These are phyloP conservation scores for Houttuynia cordata DNA, from an alignment of 164 flowering plant species.

Conservation along the genomic window DNA sequence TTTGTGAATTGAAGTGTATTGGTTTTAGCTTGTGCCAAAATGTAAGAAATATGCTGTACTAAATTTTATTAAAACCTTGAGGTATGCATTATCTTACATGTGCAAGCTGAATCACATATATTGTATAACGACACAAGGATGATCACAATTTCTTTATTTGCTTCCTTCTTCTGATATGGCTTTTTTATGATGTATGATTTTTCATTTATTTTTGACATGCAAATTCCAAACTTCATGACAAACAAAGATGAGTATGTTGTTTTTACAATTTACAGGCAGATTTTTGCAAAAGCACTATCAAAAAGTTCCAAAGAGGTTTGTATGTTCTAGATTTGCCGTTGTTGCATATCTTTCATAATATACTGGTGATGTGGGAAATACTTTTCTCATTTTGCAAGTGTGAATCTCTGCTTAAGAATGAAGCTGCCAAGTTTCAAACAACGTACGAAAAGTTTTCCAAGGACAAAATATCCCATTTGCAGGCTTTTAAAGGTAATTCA, in stretches of 20 bases:
- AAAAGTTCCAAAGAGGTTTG: conserved; percentile 85
- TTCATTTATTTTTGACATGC: no score
- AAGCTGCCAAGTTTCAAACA: conserved; percentile 60
- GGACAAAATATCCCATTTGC: conserved; percentile 58
- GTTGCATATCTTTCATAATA: no score
- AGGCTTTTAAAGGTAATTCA: conserved; percentile 63
- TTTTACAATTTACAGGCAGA: conserved; percentile 36
- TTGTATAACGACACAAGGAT: no score
- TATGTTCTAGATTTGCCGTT: background rate
- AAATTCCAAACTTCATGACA: background rate
- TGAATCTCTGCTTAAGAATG: conserved; percentile 61
- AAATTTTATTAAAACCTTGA: no score
- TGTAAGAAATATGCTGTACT: no score
- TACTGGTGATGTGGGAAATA: background rate
- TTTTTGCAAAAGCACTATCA: conserved; percentile 59
- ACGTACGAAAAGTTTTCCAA: conserved; percentile 57
- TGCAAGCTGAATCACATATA: no score
- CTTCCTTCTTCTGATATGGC: no score
- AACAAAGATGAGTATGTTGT: background rate
- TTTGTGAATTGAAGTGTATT: no score
- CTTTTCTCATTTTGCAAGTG: conserved; percentile 26
- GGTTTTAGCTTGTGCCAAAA: no score
- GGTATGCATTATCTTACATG: no score
- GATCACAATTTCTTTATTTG: no score
- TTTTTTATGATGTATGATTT: no score